Evolutionary conservation across 768 basidiomycete genomes (phyloP), one percentile per base, ranked within the genome.

Genomic region (Leccinum disarticulatum): DNA sequence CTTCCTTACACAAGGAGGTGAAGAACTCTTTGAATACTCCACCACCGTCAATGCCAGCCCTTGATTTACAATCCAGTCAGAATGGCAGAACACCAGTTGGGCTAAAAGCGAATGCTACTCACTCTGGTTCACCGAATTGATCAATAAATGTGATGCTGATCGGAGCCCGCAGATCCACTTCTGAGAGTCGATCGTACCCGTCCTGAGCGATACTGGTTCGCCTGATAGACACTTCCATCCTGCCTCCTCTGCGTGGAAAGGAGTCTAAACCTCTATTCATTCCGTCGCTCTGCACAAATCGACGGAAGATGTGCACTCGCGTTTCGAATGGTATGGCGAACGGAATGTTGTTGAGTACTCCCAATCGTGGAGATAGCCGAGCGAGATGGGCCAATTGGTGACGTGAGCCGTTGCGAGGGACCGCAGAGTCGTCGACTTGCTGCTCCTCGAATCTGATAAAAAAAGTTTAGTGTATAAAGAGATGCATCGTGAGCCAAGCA

Each of bases 11-110:
- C 17, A 99, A 73, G 14, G 90, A 92, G 2, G 95, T 99, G 68
- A 98, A 84, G 66, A 98, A 97, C 73, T 98, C 97, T 72, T 98
- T 99, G 80, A 97, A 98, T 5, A 98, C 87, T 0, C 97, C 97
- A 3, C 97, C 95, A 2, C 96, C 95, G 63, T 98, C 96, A 33
- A 98, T 96, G 0, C 95, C 96, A 17, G 88, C 87, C 72, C 90
- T 91, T 48, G 3, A 49, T 50, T 43, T 13, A 19, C 2, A 31
- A 33, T 3, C 4, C 11, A 9, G 47, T 71, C 14, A 69, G 54
- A 28, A 46, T 19, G 8, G n/a, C 11, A 19, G 8, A 17, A 48
- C 13, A 47, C 51, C 50, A 6, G 31, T 8, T 30, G 53, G 0
- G n/a, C 28, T 14, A 13, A 27, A 51, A 28, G 52, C 58, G 14